phyloP scores from a whole-genome alignment of 176 grass and related monocot genomes.

The Lolium perenne region DNA sequence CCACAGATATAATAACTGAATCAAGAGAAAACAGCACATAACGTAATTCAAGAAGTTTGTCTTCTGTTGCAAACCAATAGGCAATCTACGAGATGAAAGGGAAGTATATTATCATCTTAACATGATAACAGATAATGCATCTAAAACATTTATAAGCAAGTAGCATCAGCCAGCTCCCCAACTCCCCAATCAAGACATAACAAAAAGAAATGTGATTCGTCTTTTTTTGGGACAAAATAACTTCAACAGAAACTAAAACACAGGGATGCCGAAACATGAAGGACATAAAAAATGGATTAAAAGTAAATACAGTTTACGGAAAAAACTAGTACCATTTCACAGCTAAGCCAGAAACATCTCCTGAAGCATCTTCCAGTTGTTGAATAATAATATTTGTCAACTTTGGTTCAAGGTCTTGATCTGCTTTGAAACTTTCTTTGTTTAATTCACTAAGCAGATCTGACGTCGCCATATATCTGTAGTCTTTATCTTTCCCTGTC shows the following conservation, averaged over 20 bases:
- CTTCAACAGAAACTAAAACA: neutral
- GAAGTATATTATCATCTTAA: neutral
- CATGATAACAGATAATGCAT: slow-evolving; percentile 2
- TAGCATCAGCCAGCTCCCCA: neutral
- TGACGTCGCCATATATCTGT: slow-evolving; percentile 31
- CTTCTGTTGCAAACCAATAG: neutral
- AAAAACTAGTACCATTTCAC: slow-evolving; percentile 19
- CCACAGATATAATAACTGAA: neutral
- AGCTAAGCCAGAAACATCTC: slow-evolving; percentile 36
- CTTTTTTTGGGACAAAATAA: neutral
- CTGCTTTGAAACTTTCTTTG: slow-evolving; percentile 29
- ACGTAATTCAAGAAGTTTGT: neutral
- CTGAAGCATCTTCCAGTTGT: slow-evolving; percentile 36
- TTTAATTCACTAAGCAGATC: slow-evolving; percentile 30
- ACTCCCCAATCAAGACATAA: neutral
- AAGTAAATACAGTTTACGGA: neutral
- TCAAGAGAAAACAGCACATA: neutral
- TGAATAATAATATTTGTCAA: slow-evolving; percentile 33
- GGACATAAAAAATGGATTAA: neutral
- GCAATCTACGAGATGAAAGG: neutral
- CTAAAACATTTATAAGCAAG: neutral
- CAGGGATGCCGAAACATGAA: neutral
- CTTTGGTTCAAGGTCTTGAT: slow-evolving; percentile 28
- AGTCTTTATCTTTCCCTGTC: slow-evolving; percentile 36
- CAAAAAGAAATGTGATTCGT: neutral